phyloP scores from a whole-genome alignment of 345 rosid genomes.

The Salix caprea region DNA sequence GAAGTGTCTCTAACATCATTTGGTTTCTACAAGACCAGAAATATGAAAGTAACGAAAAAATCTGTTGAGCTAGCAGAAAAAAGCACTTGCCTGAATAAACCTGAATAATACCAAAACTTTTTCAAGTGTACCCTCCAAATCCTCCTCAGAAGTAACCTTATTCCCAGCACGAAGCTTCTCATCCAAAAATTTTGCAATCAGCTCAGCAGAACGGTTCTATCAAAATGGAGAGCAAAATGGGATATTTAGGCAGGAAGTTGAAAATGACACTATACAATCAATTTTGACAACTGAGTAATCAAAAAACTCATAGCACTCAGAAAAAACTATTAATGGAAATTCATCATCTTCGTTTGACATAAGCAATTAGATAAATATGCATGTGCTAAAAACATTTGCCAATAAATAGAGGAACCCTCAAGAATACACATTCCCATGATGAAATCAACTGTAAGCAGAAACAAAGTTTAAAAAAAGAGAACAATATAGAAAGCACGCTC shows the following conservation, averaged over 20 bases:
- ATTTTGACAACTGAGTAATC: too few species aligned
- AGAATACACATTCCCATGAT: not conserved
- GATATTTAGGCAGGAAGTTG: slow-evolving; percentile 12
- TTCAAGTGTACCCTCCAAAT: slow-evolving; percentile 93
- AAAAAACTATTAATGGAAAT: not conserved
- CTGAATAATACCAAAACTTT: slow-evolving; percentile 94
- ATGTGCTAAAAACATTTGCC: not conserved
- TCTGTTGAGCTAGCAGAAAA: not conserved
- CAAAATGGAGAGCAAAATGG: slow-evolving; percentile 18
- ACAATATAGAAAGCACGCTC: not conserved
- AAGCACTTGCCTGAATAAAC: slow-evolving; percentile 78
- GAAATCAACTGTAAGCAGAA: not conserved
- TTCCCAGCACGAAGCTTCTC: slow-evolving; percentile 99
- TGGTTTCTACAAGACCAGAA: slow-evolving; percentile 1
- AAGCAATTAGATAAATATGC: not conserved
- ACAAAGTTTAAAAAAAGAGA: not conserved
- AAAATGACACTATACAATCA: not conserved
- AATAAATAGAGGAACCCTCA: not conserved
- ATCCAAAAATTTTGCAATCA: slow-evolving; percentile 95
- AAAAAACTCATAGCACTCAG: not conserved
- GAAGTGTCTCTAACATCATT: slow-evolving; percentile 6
- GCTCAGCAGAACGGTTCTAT: slow-evolving; percentile 97
- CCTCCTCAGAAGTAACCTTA: slow-evolving; percentile 99
- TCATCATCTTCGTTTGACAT: not conserved
- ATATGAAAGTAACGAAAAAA: not conserved